Percentiles rank a stretch among this genome's conserved stretches.
Evolutionary conservation across 805 yeast species (phyloP).

Genomic region (Hemisphaericaspora nanyangensis): DNA sequence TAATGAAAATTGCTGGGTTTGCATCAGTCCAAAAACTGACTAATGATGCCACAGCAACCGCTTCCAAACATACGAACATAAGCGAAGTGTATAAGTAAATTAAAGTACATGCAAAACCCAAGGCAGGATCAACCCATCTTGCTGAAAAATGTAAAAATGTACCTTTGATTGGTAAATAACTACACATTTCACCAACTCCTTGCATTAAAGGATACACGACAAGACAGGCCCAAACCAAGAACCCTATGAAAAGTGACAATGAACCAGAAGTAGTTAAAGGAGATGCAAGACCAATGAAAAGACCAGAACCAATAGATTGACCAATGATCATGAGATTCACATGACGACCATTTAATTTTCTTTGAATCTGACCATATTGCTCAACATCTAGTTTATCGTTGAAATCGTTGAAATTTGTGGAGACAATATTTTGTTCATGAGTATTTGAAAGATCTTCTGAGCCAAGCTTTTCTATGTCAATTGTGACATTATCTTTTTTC

Average conservation of each 20-base stretch:
- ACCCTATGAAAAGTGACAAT: slow-evolving; percentile 30
- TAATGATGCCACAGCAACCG: slow-evolving; percentile 28
- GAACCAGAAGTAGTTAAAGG: slow-evolving; percentile 33
- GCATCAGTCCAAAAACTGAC: slow-evolving; percentile 28
- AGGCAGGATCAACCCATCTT: slow-evolving; percentile 33
- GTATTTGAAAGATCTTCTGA: no score
- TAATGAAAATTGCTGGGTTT: slow-evolving; percentile 30
- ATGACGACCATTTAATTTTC: slow-evolving; percentile 28
- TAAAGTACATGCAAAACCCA: slow-evolving; percentile 31
- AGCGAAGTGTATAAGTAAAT: slow-evolving; percentile 31
- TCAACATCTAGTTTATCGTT: slow-evolving; percentile 23
- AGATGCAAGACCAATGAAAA: slow-evolving; percentile 28
- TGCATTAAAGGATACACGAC: slow-evolving; percentile 35
- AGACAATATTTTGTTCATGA: not conserved
- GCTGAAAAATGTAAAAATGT: slow-evolving; percentile 31
- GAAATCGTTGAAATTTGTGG: slow-evolving; percentile 18
- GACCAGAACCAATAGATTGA: slow-evolving; percentile 33
- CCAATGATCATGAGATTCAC: slow-evolving; percentile 34
- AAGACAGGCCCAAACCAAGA: slow-evolving; percentile 25
- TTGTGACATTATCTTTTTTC: slow-evolving; percentile 1
- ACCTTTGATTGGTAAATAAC: slow-evolving; percentile 34
- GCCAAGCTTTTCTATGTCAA: slow-evolving; percentile 1
- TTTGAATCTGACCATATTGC: slow-evolving; percentile 27
- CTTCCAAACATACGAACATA: slow-evolving; percentile 32
- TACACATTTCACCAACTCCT: slow-evolving; percentile 36